Evolutionary conservation across 495 filamentous ascomycete genomes (phyloP).

Genomic region (Neurospora africana): DNA sequence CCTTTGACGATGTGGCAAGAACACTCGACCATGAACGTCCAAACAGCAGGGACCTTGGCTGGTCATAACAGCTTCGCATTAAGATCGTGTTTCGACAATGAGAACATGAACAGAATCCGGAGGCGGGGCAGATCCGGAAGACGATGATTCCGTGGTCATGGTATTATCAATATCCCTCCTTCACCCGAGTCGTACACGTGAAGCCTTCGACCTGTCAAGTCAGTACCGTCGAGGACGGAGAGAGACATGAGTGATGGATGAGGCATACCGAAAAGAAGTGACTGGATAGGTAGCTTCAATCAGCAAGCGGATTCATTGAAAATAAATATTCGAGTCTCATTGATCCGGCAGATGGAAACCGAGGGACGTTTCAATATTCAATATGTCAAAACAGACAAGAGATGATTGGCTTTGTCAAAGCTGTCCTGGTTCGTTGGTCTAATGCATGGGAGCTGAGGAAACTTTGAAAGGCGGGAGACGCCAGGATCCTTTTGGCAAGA

Average conservation of each 20-base stretch:
- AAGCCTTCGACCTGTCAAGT: background rate
- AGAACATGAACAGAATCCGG: background rate
- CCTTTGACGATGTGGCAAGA: conserved; percentile 8
- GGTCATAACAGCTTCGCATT: conserved; percentile 9
- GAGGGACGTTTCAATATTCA: conserved; percentile 23
- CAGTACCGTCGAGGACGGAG: background rate
- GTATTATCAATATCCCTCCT: background rate
- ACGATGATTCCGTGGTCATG: background rate
- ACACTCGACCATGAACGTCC: background rate
- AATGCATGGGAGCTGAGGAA: conserved; percentile 1
- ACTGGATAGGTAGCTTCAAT: background rate
- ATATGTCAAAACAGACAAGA: too few relatives aligned
- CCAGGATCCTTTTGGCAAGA: conserved; percentile 12
- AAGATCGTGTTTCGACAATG: conserved; percentile 1
- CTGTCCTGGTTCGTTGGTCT: too few relatives aligned
- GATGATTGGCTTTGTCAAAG: too few relatives aligned
- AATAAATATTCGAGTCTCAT: conserved; percentile 4
- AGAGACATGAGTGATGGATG: background rate
- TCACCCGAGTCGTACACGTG: background rate
- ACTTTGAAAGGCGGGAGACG: conserved; percentile 7
- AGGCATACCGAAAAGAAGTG: background rate
- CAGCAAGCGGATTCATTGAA: conserved; percentile 3
- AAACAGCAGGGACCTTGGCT: background rate
- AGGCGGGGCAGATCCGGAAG: background rate
- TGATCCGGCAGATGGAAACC: conserved; percentile 18